Base-by-base conservation (phyloP, 371 early-diverging fungal genomes). In the Haplosporangium sp. region DNA sequence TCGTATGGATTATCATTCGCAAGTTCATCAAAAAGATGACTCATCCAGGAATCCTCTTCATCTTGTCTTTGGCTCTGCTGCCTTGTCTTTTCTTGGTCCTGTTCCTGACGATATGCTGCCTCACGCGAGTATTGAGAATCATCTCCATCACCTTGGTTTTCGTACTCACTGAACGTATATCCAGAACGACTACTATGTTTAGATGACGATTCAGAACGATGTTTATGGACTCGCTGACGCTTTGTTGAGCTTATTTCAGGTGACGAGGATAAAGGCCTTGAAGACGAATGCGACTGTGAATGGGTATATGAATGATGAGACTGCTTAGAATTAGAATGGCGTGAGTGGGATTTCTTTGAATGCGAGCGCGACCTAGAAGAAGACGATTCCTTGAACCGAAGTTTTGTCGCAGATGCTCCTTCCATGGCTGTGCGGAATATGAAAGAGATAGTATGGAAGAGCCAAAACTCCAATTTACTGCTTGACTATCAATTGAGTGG, bases 341-440 rank as follows among this genome's bases (percentile, higher is more conserved):
- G 27, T 96, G 97, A 86, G 92, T 94, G 85, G 95, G 95, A 56
- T 93, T 94, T 76, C 89, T 95, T 47, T 92, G 95, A 92, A 72
- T 95, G 92, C 85, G 96, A 95, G 81, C 27, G 27, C 27, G 27
- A 27, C 27, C 27, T 27, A 27, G 27, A 97, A 92, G 74, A 92
- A 92, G 73, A 97, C 96, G 11, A 88, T 95, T 79, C 95, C 97
- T 82, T 97, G 94, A 77, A 96, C 97, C 59, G 98, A 97, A 84
- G 97, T 97, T 83, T 98, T 98, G 87, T 92, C 96, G 84, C 97
- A 95, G 88, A 87, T 97, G 67, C 97, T 96, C 4, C 91, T 97
- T 19, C 96, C 97, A 85, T 99, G 27, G 5, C 53, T 50, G n/a
- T 50, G 19, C 50, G 17, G 50, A 19, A 15, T 5, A 50, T 50